Evolutionary conservation across 768 basidiomycete species (phyloP).

Genomic region (Pleurotus sapidus): DNA sequence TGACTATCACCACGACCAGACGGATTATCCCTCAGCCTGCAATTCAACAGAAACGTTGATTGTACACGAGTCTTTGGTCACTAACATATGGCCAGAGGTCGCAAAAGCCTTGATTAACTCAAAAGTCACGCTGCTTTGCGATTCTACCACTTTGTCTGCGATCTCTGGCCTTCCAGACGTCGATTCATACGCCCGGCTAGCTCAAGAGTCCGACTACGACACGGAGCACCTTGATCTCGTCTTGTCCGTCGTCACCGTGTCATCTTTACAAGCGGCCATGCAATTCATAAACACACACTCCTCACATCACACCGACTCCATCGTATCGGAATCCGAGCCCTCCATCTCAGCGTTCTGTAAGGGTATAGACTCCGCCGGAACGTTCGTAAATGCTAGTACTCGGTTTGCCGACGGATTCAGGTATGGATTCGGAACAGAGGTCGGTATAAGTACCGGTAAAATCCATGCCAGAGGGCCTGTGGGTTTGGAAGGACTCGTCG

Average conservation of each 20-base stretch:
- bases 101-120: conserved; percentile 67
- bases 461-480: conserved; percentile 97
- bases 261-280: conserved; percentile 74
- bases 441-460: conserved; percentile 94
- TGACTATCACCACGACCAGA: conserved; percentile 39
- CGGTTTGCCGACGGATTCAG: conserved; percentile 96
- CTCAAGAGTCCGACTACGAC: conserved; percentile 64
- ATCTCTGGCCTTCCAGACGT: conserved; percentile 42
- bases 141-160: conserved; percentile 57
- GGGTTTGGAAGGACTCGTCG: conserved; percentile 89
- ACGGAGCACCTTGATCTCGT: conserved; percentile 89
- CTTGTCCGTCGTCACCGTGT: conserved; percentile 74
- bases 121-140: conserved; percentile 80
- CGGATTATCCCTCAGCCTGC: conserved; percentile 93
- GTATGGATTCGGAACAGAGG: conserved; percentile 97
- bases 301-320: conserved; percentile 93
- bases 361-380: conserved; percentile 89
- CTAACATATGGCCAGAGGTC: conserved; percentile 78
- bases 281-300: conserved; percentile 89
- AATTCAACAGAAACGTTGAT: conserved; percentile 91
- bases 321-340: conserved; percentile 76
- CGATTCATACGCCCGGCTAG: conserved; percentile 44
- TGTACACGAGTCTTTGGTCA: conserved; percentile 70
- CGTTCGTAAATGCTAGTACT: conserved; percentile 93
- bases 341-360: conserved; percentile 75